Percentiles rank a stretch among this genome's conserved stretches.
Evolutionary conservation across 2,329 filamentous ascomycete genomes (phyloP).

Genomic region (Sclerotinia glacialis): DNA sequence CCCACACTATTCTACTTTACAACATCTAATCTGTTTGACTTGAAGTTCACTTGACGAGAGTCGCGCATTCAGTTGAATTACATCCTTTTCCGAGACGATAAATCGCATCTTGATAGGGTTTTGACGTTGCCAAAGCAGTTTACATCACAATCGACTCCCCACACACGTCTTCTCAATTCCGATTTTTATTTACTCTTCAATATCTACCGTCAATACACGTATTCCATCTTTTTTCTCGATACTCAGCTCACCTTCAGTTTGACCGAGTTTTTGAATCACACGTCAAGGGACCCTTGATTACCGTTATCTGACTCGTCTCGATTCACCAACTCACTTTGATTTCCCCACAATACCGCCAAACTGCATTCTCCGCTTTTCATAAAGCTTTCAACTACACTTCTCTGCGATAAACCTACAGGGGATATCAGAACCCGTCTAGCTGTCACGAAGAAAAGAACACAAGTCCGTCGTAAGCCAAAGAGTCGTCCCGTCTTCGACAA

Average conservation of each 20-base stretch:
- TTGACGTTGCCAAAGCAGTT: conserved; percentile 11
- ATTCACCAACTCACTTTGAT: conserved; percentile 17
- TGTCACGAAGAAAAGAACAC: conserved; percentile 38
- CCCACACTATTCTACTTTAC: neutral
- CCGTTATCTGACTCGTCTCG: conserved; percentile 26
- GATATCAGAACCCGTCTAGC: conserved; percentile 35
- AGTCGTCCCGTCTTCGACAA: conserved; percentile 45
- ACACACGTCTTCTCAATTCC: neutral
- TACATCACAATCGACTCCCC: neutral
- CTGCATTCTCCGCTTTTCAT: conserved; percentile 71
- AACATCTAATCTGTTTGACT: neutral
- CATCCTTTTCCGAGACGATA: neutral
- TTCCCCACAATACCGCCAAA: conserved; percentile 50
- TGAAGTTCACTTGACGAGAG: neutral
- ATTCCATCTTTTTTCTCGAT: conserved; percentile 4
- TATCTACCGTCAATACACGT: neutral
- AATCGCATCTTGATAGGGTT: neutral
- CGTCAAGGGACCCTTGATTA: neutral
- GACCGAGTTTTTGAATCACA: neutral
- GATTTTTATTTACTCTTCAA: neutral
- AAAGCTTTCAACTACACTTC: conserved; percentile 49
- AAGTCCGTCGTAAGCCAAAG: conserved; percentile 41
- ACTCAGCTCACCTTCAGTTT: neutral
- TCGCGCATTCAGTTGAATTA: neutral
- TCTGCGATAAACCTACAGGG: conserved; percentile 42